phyloP scores from a whole-genome alignment of 73 alveolate genomes.

The Tetrahymena thermophila region DNA sequence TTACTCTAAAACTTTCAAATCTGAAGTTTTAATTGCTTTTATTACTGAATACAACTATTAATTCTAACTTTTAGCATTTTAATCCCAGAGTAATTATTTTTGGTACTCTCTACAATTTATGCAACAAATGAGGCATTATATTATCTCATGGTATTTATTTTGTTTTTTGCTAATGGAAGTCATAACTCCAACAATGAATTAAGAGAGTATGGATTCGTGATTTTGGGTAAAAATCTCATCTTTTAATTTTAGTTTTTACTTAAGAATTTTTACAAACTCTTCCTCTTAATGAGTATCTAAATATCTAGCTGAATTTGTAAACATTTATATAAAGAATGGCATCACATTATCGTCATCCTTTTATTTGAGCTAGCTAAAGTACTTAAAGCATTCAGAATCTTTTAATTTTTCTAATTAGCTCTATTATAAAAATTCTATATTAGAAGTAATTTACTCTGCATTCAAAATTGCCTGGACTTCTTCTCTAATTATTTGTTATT shows the following conservation, averaged over 20 bases:
- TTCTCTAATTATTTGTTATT: neutral
- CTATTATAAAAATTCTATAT: neutral
- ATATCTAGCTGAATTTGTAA: neutral
- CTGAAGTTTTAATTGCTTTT: neutral
- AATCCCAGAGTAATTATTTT: neutral
- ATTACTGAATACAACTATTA: neutral
- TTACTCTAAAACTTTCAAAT: neutral
- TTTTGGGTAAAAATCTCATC: neutral
- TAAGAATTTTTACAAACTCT: neutral
- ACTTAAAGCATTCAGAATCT: neutral
- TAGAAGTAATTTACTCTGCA: neutral
- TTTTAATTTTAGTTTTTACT: neutral
- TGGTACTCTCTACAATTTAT: neutral
- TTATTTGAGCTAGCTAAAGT: neutral
- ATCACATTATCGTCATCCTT: neutral
- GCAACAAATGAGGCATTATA: neutral
- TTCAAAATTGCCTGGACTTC: neutral
- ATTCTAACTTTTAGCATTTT: neutral
- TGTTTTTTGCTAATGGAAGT: neutral
- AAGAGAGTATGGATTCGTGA: neutral
- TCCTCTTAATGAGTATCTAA: neutral
- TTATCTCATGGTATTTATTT: neutral
- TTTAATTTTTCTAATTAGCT: neutral
- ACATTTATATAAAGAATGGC: neutral
- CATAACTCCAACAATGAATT: neutral